Percentiles rank a stretch among this genome's conserved stretches.
Evolutionary conservation across 2,329 filamentous ascomycete genomes (phyloP).

Genomic region (Drechmeria coniospora): DNA sequence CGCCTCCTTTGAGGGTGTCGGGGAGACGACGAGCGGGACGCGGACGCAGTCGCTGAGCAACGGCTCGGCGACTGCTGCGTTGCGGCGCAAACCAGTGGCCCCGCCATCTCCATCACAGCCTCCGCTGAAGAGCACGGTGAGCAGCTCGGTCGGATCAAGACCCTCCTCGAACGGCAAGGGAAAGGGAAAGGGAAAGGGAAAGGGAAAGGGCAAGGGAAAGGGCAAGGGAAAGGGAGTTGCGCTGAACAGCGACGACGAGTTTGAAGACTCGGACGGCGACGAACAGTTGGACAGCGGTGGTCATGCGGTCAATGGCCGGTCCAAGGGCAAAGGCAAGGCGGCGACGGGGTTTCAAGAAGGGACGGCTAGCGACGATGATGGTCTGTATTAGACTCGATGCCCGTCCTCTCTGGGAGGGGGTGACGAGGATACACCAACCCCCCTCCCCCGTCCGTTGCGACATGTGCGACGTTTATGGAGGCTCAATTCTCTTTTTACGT

Average conservation of each 20-base stretch:
- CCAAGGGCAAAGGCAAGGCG: constrained; percentile 43
- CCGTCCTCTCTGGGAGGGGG: too few relatives aligned
- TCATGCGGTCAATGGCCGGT: constrained; percentile 13
- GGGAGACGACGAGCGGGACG: constrained; percentile 16
- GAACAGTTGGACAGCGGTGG: constrained; percentile 11
- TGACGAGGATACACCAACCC: too few relatives aligned
- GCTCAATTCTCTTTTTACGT: too few relatives aligned
- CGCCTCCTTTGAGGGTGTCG: constrained; percentile 58
- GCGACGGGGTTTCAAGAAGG: constrained; percentile 35
- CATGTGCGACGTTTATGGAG: constrained; percentile 3
- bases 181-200: constrained; percentile 20
- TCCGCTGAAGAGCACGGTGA: constrained; percentile 6
- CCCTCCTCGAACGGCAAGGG: too few relatives aligned
- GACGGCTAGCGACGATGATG: constrained; percentile 41
- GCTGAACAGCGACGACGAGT: constrained; percentile 16
- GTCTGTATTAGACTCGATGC: constrained; percentile 28
- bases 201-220: constrained; percentile 19
- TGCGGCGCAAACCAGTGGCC: constrained; percentile 11
- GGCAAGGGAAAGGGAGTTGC: constrained; percentile 20
- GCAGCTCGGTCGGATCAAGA: constrained; percentile 10
- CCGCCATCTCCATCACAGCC: constrained; percentile 11
- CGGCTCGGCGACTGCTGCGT: constrained; percentile 1
- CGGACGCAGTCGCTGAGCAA: too few relatives aligned
- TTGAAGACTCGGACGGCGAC: constrained; percentile 17
- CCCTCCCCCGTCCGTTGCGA: constrained; percentile 2